Evolutionary conservation across 257 asterid genomes (phyloP).

Genomic region (Verbena officinalis): DNA sequence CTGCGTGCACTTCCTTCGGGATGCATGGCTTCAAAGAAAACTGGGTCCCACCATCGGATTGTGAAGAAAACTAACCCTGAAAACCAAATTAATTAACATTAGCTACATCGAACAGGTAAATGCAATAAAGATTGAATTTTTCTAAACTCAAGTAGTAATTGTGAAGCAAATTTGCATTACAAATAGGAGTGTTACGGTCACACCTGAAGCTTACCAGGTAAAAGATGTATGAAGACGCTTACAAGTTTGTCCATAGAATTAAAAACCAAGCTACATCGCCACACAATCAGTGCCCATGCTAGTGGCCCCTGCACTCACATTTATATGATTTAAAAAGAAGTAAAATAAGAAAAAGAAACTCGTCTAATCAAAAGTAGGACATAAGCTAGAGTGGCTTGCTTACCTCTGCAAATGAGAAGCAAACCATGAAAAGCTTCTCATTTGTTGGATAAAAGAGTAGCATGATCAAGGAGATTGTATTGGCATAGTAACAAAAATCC

Average conservation of each 20-base stretch:
- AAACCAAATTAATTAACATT: slow-evolving; percentile 17
- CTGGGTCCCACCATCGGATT: slow-evolving; percentile 98
- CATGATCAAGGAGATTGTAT: slow-evolving; percentile 79
- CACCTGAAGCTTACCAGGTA: slow-evolving; percentile 79
- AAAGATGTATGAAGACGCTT: slow-evolving; percentile 94
- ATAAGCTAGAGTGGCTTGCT: neutral
- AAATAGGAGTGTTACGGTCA: slow-evolving; percentile 18
- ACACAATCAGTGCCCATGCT: slow-evolving; percentile 96
- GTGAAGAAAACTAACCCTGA: slow-evolving; percentile 96
- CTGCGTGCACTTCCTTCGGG: slow-evolving; percentile 72
- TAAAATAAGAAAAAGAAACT: neutral
- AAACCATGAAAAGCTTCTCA: slow-evolving; percentile 96
- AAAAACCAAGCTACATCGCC: slow-evolving; percentile 98
- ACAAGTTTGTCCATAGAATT: slow-evolving; percentile 94
- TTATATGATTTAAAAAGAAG: neutral
- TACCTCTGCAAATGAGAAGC: slow-evolving; percentile 99
- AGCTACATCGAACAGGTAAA: neutral
- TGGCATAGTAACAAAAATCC: slow-evolving; percentile 98
- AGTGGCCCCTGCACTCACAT: slow-evolving; percentile 77
- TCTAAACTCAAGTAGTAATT: slow-evolving; percentile 8
- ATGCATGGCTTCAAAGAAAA: slow-evolving; percentile 80
- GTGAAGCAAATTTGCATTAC: neutral
- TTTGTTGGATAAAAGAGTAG: slow-evolving; percentile 77
- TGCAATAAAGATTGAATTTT: neutral
- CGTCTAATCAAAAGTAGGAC: slow-evolving; percentile 9